Conservation (phyloP, 2,329 filamentous ascomycete genomes). For the Aspergillus bombycis region DNA sequence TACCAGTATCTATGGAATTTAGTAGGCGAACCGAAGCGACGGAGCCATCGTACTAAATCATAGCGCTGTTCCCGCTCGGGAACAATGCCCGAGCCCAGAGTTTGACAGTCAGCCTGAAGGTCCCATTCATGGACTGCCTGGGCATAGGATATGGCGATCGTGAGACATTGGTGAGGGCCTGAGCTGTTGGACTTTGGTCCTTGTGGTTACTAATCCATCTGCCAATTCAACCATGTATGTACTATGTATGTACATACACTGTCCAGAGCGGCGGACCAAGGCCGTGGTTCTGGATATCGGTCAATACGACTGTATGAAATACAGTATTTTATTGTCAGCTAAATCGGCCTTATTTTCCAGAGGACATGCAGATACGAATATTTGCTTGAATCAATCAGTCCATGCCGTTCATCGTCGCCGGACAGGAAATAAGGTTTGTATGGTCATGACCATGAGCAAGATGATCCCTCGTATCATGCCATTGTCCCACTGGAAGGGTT, state of each 20-base stretch:
- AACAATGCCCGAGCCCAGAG: slow-evolving; percentile 14
- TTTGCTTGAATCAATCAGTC: not conserved
- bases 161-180: not conserved
- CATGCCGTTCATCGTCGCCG: not conserved
- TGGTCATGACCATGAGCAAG: slow-evolving; percentile 1
- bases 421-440: not conserved
- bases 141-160: not conserved
- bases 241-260: no score
- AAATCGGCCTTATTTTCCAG: not conserved
- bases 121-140: not conserved
- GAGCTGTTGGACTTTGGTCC: not conserved
- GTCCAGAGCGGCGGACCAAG: not conserved
- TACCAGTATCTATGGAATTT: not conserved
- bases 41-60: slow-evolving; percentile 3
- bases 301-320: not conserved
- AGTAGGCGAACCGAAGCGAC: slow-evolving; percentile 12
- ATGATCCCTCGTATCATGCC: slow-evolving; percentile 8
- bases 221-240: no score
- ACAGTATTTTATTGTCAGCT: not conserved
- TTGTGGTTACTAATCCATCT: not conserved
- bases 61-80: slow-evolving; percentile 18
- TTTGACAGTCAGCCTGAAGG: slow-evolving; percentile 2
- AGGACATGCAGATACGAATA: not conserved
- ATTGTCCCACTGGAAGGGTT: slow-evolving; percentile 3
- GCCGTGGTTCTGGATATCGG: not conserved